Conservation (phyloP, 2,329 filamentous ascomycete genomes). For the Fusarium verrucosum region DNA sequence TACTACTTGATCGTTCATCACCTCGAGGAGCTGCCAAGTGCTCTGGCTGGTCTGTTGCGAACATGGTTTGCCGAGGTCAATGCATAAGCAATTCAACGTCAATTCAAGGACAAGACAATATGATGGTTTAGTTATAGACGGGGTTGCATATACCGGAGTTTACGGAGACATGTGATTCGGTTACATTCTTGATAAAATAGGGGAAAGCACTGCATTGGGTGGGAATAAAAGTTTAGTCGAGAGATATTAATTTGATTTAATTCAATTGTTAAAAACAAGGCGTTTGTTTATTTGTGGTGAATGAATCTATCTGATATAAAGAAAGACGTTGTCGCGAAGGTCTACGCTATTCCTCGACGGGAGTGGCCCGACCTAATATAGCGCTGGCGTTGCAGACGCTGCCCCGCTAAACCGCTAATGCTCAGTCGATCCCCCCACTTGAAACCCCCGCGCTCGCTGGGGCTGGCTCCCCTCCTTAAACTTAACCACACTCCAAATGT, state of each 20-base stretch:
- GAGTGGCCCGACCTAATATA: no score
- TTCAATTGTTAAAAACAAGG: not conserved
- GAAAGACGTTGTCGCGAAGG: no score
- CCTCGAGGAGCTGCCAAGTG: constrained; percentile 87
- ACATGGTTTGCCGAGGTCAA: constrained; percentile 91
- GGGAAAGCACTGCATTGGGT: not conserved
- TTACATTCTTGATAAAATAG: constrained; percentile 2
- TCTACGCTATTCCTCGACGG: no score
- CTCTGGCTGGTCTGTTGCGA: constrained; percentile 86
- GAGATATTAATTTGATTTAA: constrained; percentile 5
- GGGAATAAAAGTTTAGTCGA: not conserved
- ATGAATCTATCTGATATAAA: not conserved
- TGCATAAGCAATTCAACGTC: constrained; percentile 45
- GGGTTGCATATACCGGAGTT: constrained; percentile 28
- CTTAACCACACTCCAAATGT: constrained; percentile 18
- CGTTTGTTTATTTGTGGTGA: not conserved
- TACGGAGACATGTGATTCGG: not conserved
- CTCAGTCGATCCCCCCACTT: constrained; percentile 22
- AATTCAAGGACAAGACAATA: not conserved
- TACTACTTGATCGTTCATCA: constrained; percentile 97
- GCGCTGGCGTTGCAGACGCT: not conserved
- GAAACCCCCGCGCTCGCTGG: constrained; percentile 10
- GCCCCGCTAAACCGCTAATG: constrained; percentile 12
- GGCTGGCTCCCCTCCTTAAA: constrained; percentile 2
- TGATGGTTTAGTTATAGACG: not conserved